Evolutionary conservation across 2,329 filamentous ascomycete genomes (phyloP).

Genomic region (Sordariomycetes sp.): DNA sequence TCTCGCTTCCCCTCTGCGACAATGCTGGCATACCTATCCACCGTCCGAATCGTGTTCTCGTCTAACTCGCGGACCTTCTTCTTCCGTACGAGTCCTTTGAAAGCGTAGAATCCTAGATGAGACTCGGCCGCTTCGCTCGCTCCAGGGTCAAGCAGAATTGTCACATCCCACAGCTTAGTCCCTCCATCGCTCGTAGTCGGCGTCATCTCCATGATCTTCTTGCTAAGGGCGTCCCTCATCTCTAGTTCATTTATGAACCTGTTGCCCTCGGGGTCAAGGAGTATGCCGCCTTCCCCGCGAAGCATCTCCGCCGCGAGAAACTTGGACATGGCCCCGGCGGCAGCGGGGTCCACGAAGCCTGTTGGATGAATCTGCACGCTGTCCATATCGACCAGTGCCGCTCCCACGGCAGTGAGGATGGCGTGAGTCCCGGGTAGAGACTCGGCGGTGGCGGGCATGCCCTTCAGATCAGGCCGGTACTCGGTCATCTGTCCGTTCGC

Average conservation of each 20-base stretch:
- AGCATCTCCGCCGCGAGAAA: slow-evolving; percentile 55
- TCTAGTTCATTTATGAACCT: slow-evolving; percentile 54
- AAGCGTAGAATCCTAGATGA: slow-evolving; percentile 53
- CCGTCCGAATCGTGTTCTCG: slow-evolving; percentile 22
- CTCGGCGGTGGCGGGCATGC: slow-evolving; percentile 54
- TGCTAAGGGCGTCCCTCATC: slow-evolving; percentile 46
- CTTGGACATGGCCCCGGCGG: slow-evolving; percentile 35
- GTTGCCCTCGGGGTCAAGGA: slow-evolving; percentile 33
- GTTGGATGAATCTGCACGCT: slow-evolving; percentile 56
- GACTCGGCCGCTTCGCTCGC: slow-evolving; percentile 37
- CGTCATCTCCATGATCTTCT: slow-evolving; percentile 32
- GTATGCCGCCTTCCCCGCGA: slow-evolving; percentile 50
- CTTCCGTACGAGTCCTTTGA: slow-evolving; percentile 49
- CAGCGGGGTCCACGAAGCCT: slow-evolving; percentile 47
- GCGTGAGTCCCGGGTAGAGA: slow-evolving; percentile 41
- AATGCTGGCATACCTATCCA: slow-evolving; percentile 36
- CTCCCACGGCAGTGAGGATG: slow-evolving; percentile 26
- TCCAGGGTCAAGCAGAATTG: slow-evolving; percentile 48
- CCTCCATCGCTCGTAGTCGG: slow-evolving; percentile 11
- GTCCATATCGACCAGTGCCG: slow-evolving; percentile 37
- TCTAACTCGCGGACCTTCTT: slow-evolving; percentile 39
- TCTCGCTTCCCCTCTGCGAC: slow-evolving; percentile 29
- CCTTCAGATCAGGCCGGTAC: slow-evolving; percentile 47
- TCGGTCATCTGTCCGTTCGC: slow-evolving; percentile 41
- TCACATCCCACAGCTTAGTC: slow-evolving; percentile 45